These are phyloP conservation scores for Jasminum sambac DNA, from an alignment of 257 asterid genomes.

Conservation along the genomic window DNA sequence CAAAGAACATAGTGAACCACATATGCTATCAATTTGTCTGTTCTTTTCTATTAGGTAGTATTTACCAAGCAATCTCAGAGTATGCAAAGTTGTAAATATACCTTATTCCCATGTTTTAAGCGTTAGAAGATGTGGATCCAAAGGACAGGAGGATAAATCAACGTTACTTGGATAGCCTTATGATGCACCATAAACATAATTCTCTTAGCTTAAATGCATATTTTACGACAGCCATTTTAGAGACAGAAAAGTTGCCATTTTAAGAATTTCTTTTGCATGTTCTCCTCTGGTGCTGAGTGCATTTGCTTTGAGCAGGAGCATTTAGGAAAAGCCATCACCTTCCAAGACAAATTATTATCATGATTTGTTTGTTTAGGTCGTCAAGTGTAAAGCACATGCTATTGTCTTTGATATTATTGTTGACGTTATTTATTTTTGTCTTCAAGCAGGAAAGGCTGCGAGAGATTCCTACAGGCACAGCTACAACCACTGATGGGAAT, in stretches of 20 bases:
- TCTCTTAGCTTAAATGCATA: not conserved
- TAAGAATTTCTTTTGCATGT: not conserved
- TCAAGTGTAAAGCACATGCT: conserved; percentile 12
- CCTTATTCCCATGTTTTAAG: not conserved
- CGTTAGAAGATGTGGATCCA: not conserved
- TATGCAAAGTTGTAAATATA: not conserved
- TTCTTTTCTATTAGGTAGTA: not conserved
- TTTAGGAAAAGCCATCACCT: conserved; percentile 8
- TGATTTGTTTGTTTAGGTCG: not conserved
- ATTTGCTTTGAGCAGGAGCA: not conserved
- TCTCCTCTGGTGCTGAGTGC: conserved; percentile 9
- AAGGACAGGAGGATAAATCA: not conserved
- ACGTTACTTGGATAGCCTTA: not conserved
- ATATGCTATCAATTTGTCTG: not conserved
- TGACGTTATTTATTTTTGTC: conserved; percentile 17
- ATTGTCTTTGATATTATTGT: conserved; percentile 10
- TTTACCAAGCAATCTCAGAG: not conserved
- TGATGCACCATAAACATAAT: not conserved
- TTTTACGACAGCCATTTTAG: not conserved
- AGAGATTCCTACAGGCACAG: conserved; percentile 83
- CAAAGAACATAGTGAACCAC: not conserved
- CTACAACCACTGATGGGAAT: conserved; percentile 62
- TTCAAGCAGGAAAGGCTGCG: conserved; percentile 75
- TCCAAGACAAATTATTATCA: conserved; percentile 2
- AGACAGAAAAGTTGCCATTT: not conserved